These are phyloP conservation scores for Magnolia kwangsiensis DNA, from an alignment of 164 flowering plant species.

Conservation along the genomic window DNA sequence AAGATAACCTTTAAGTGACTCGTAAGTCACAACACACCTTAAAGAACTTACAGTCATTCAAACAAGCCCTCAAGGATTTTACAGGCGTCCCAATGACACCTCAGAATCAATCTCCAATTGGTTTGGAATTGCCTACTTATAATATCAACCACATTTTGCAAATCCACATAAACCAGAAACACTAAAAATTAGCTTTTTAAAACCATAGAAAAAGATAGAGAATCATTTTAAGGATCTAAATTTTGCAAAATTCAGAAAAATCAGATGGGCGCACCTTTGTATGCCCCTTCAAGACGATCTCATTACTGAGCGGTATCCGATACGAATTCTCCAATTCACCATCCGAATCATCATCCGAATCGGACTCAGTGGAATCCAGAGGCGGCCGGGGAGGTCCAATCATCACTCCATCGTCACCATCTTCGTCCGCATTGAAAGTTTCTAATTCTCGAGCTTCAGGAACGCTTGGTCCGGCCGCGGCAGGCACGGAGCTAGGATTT, in stretches of 20 bases:
- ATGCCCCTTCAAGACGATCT: conserved; percentile 90
- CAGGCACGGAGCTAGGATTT: not conserved
- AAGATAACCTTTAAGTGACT: no score
- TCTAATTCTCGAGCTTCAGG: not conserved
- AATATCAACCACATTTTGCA: no score
- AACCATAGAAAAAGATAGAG: no score
- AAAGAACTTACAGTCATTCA: no score
- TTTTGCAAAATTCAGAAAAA: not conserved
- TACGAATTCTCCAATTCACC: conserved; percentile 37
- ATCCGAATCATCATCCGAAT: conserved; percentile 30
- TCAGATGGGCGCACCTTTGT: conserved; percentile 49
- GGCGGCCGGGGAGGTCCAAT: conserved; percentile 71
- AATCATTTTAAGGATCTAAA: not conserved
- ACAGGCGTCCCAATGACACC: no score
- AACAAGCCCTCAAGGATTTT: no score
- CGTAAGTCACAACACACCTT: no score
- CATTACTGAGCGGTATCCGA: conserved; percentile 81
- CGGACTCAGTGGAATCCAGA: conserved; percentile 11
- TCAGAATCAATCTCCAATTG: no score
- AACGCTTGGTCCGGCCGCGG: not conserved
- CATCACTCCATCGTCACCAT: conserved; percentile 34
- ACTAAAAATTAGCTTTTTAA: no score
- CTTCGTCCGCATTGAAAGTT: conserved; percentile 14
- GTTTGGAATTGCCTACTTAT: no score
- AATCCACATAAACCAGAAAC: no score